Percentiles rank a stretch among this genome's conserved stretches.
phyloP scores from a whole-genome alignment of 495 filamentous ascomycete genomes.

The Hyaloscypha bicolor region DNA sequence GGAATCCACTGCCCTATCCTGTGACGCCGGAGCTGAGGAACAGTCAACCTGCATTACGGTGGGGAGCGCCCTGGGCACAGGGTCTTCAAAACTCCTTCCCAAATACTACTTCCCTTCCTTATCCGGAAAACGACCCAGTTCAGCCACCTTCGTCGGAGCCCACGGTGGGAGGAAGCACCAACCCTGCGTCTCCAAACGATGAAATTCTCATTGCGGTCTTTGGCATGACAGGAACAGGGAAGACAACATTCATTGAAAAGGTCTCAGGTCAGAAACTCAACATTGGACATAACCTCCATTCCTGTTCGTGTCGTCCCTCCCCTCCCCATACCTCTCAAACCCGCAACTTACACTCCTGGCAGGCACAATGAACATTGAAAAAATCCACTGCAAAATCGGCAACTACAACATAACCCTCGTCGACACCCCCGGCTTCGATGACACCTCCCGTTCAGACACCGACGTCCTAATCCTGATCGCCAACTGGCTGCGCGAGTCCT shows the following conservation, averaged over 20 bases:
- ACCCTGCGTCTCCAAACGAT: neutral
- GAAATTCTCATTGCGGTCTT: conserved; percentile 28
- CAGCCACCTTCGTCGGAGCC: neutral
- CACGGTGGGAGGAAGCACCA: neutral
- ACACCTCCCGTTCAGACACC: conserved; percentile 44
- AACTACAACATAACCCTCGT: conserved; percentile 39
- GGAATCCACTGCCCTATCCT: neutral
- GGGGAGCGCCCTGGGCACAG: neutral
- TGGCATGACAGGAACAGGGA: conserved; percentile 30
- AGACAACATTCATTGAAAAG: conserved; percentile 27
- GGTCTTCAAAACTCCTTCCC: neutral
- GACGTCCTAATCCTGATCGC: conserved; percentile 44
- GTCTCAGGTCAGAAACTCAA: conserved; percentile 24
- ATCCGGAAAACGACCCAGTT: neutral
- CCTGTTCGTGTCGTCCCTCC: conserved; percentile 16
- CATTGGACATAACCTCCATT: conserved; percentile 27
- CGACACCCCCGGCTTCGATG: conserved; percentile 56
- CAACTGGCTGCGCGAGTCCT: conserved; percentile 34
- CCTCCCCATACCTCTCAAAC: neutral
- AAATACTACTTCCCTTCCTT: neutral
- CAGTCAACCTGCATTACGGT: neutral
- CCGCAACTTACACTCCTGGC: neutral
- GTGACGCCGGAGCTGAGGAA: neutral
- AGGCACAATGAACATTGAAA: conserved; percentile 30
- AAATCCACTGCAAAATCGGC: conserved; percentile 23